Conservation (phyloP, 495 filamentous ascomycete genomes). For the Daldinia decipiens region DNA sequence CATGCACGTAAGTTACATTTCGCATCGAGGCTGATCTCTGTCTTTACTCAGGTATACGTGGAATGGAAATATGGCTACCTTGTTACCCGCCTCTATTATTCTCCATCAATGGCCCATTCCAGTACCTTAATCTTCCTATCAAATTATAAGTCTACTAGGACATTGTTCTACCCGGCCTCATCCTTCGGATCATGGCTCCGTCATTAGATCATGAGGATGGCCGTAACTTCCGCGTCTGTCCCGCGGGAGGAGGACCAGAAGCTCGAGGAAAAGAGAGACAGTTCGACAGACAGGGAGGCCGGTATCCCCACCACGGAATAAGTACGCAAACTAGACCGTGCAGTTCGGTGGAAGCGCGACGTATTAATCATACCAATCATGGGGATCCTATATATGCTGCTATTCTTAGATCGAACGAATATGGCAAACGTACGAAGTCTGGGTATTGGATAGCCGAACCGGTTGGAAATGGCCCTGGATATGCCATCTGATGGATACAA, state of each 20-base stretch:
- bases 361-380: slow-evolving; percentile 38
- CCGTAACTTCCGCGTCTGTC: not conserved
- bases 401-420: slow-evolving; percentile 44
- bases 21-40: not conserved
- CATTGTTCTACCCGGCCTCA: not conserved
- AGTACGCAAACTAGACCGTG: slow-evolving; percentile 27
- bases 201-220: not conserved
- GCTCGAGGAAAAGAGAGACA: slow-evolving; percentile 9
- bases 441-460: slow-evolving; percentile 29
- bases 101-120: not conserved
- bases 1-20: not conserved
- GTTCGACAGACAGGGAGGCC: not conserved
- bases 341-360: slow-evolving; percentile 39
- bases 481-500: slow-evolving; percentile 43
- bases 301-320: slow-evolving; percentile 11
- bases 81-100: not conserved
- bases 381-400: slow-evolving; percentile 37
- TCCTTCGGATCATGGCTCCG: not conserved
- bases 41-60: not conserved
- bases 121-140: not conserved
- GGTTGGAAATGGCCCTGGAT: slow-evolving; percentile 32
- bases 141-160: not conserved
- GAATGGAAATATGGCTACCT: not conserved
- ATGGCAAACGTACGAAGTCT: slow-evolving; percentile 39
- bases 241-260: not conserved